phyloP scores from a whole-genome alignment of 2,329 filamentous ascomycete species.

The Apiospora aurea region DNA sequence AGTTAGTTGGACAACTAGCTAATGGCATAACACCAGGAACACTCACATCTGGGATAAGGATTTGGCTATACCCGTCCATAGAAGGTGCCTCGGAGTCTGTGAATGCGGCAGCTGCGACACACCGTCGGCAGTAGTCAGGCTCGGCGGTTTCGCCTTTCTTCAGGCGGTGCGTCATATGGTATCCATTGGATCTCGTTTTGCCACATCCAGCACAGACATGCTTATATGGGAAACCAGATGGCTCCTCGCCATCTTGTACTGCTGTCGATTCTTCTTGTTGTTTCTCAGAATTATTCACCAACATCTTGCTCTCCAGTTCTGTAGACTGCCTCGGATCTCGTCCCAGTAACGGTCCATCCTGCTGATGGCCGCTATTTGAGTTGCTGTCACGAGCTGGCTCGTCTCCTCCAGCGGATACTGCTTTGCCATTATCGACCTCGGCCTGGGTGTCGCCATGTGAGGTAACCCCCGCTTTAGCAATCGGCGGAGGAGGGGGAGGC shows the following conservation, averaged over 20 bases:
- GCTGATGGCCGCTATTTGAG: not conserved
- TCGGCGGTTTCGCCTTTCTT: slow-evolving; percentile 24
- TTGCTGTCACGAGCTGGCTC: not conserved
- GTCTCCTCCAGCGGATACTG: too few relatives aligned
- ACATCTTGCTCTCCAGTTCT: not conserved
- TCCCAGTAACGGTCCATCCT: not conserved
- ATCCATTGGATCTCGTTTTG: slow-evolving; percentile 27
- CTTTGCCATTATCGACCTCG: not conserved
- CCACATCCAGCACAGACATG: slow-evolving; percentile 29
- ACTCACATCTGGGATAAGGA: not conserved
- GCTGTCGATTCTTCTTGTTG: not conserved
- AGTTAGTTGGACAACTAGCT: not conserved
- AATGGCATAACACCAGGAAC: not conserved
- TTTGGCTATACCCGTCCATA: slow-evolving; percentile 9
- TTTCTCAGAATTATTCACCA: not conserved
- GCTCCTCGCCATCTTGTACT: not conserved
- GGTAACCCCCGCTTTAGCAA: too few relatives aligned
- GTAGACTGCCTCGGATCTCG: not conserved
- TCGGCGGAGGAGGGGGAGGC: not conserved
- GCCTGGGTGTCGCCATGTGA: not conserved
- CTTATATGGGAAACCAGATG: slow-evolving; percentile 9
- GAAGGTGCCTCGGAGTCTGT: slow-evolving; percentile 29
- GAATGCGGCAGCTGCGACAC: slow-evolving; percentile 25
- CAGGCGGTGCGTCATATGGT: slow-evolving; percentile 28
- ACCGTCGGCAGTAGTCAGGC: slow-evolving; percentile 27